Conservation (phyloP, 2,329 filamentous ascomycete genomes). For the Tympanopsis confertula region DNA sequence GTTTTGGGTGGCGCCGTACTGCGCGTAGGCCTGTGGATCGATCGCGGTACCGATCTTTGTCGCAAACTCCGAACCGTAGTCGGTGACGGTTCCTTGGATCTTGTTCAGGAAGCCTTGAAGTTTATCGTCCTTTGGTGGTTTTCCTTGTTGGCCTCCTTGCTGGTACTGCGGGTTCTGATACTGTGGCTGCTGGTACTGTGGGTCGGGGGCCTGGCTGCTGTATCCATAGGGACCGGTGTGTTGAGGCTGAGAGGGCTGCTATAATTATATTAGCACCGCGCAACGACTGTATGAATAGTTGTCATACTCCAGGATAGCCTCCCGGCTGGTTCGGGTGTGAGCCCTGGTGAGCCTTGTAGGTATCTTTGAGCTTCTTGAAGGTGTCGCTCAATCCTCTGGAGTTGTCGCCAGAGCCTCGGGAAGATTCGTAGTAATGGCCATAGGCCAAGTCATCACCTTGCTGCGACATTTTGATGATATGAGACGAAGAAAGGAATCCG, state of each 20-base stretch:
- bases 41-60: not conserved
- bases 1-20: not conserved
- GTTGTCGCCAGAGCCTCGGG: not conserved
- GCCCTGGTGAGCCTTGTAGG: not conserved
- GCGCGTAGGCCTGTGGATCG: conserved; percentile 2
- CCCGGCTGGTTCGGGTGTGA: not conserved
- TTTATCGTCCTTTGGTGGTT: not conserved
- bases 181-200: too few species aligned
- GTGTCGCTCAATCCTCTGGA: not conserved
- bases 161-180: not conserved
- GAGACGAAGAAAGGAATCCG: too few species aligned
- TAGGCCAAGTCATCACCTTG: not conserved
- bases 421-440: not conserved
- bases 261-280: too few species aligned
- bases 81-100: not conserved
- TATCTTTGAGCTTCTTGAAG: conserved; percentile 1
- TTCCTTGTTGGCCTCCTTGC: too few species aligned
- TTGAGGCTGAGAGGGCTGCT: too few species aligned
- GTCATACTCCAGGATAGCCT: too few species aligned
- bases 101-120: not conserved
- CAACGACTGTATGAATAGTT: too few species aligned
- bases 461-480: not conserved
- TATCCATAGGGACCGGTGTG: too few species aligned
- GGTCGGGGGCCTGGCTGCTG: too few species aligned
- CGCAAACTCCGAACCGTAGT: not conserved